Evolutionary conservation across 495 filamentous ascomycete species (phyloP), one percentile per base, ranked within the genome.

Genomic region (Tuber brumale): DNA sequence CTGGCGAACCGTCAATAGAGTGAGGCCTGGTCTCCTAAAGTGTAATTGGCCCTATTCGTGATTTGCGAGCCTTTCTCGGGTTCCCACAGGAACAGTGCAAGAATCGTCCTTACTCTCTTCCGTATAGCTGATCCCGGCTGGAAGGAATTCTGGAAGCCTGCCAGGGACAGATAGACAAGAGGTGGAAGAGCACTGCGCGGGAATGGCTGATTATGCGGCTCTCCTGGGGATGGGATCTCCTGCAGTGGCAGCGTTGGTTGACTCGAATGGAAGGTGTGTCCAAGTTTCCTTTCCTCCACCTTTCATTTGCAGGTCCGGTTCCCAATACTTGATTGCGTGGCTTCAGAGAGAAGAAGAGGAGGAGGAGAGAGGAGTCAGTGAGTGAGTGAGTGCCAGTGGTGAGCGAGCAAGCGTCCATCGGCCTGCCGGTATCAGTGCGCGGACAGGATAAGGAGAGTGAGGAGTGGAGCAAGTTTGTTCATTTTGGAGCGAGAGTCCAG

Each of bases 171-270:
- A 77, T 79, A 80, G 78, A 77, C 57, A 31, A 66, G 57, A 66
- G 57, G 57, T 66, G 57, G 57, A 35, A 35, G 4, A 66, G 57
- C 27, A 31, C 57, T 70, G 78, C 57, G 72, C 76, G 43, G 76
- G 78, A 80, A 80, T 80, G 78, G 76, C 76, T 74, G 78, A 80
- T 80, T 80, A 80, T 80, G 78, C 78, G 77, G 78, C 78, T 80
- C 78, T 80, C 77, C 78, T 80, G 73, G 78, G 77, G 74, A 76
- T 80, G 78, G 78, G 78, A 76, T 80, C 78, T 80, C 74, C 78
- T 80, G 77, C 78, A 71, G 76, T 73, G 37, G 76, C 76, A 78
- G 75, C 57, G 73, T 77, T 80, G 78, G 77, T 71, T 73, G 78
- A 80, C 70, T 80, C 78, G 78, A 66, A 66, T 35, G 78, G 78